Base-by-base conservation (phyloP, 768 basidiomycete genomes). In the Kwoniella shandongensis region DNA sequence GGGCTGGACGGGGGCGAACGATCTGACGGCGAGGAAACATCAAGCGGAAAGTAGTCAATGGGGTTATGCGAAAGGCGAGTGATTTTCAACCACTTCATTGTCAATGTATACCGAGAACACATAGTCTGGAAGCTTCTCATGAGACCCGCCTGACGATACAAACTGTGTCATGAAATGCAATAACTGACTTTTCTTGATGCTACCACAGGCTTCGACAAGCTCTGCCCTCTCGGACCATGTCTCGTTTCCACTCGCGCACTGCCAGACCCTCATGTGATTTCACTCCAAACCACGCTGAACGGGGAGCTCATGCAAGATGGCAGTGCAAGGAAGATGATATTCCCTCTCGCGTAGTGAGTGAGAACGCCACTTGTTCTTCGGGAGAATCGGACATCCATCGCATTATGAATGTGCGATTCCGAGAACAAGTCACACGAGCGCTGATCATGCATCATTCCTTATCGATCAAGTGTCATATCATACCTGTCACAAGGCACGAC, bases 401-500 rank as follows among this genome's bases (percentile, higher is more conserved):
- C 32, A 4, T 29, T 23, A 30, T 11, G 27, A 17, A n/a, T 42
- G 15, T 6, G 3, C 26, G 8, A 39, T 17, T 32, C 32, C 32
- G 6, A 11, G 15, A 30, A 18, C 8, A 6, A 13, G 32, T 6
- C 7, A 32, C 32, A 6, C 32, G 32, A 32, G 5, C 41, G 13
- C 32, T 32, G 32, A 32, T 13, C 32, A 13, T 6, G 32, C n/a
- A n/a, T 6, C 29, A 32, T 3, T 36, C 45, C 22, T 35, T 18
- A n/a, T n/a, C n/a, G 2, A 38, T 36, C 1, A 25, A 61, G 60
- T 29, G 51, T 63, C 53, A 41, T 91, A 40, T 80, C 89, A 0
- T 88, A 85, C 80, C 83, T 91, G 44, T 89, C 88, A 0, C 87
- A 90, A 68, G 88, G 84, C 3, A 90, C 88, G 6, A 90, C 89